These are phyloP conservation scores for Amaranthus tricolor DNA, from an alignment of 179 eudicot genomes.

Conservation along the genomic window DNA sequence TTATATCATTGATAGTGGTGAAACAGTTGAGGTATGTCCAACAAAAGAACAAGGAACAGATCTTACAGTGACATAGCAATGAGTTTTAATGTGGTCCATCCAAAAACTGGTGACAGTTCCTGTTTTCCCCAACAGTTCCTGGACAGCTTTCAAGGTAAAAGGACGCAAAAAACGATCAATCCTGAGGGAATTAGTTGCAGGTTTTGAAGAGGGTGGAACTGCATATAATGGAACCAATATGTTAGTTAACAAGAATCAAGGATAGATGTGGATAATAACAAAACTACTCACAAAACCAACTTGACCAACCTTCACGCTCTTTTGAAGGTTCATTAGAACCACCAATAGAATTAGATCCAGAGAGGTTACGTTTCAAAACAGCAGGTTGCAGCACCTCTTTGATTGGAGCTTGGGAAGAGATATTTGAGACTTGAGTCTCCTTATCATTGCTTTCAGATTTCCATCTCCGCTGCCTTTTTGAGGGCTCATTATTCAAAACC, in stretches of 20 bases:
- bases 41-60: not conserved
- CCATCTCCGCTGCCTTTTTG: conserved; percentile 76
- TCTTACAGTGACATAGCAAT: conserved; percentile 81
- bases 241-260: not conserved
- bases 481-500: conserved; percentile 41
- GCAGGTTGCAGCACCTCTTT: conserved; percentile 33
- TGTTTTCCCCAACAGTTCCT: conserved; percentile 79
- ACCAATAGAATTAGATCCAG: conserved; percentile 47
- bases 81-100: conserved; percentile 98
- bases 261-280: not conserved
- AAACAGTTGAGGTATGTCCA: not conserved
- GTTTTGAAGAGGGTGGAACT: conserved; percentile 75
- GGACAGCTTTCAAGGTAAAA: conserved; percentile 88
- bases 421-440: conserved; percentile 40
- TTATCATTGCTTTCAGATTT: conserved; percentile 46
- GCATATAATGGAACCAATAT: conserved; percentile 13
- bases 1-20: not conserved
- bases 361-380: conserved; percentile 38
- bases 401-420: conserved; percentile 36
- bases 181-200: conserved; percentile 75
- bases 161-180: conserved; percentile 88
- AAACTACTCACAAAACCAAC: not conserved
- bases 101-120: conserved; percentile 78
- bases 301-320: conserved; percentile 74
- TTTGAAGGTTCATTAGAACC: conserved; percentile 47